Evolutionary conservation across 306 rosid species (phyloP).

Genomic region (Datisca glomerata): DNA sequence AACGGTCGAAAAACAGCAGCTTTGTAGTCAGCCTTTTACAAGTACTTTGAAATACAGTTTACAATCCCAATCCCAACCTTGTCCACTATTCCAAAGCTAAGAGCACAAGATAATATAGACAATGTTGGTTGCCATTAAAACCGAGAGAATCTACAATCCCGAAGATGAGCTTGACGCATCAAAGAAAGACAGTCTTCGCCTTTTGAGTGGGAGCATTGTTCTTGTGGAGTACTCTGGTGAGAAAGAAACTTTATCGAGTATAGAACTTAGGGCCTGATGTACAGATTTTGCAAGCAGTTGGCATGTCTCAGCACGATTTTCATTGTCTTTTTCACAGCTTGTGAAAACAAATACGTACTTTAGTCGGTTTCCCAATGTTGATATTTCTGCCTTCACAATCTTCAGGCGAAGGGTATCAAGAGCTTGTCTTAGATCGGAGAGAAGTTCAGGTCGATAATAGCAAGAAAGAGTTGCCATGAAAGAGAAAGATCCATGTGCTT

Average conservation of each 20-base stretch:
- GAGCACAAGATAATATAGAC: too few species aligned
- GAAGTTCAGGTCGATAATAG: constrained; percentile 54
- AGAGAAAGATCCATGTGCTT: constrained; percentile 26
- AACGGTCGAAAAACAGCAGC: too few species aligned
- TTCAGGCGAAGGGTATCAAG: constrained; percentile 49
- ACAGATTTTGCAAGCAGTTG: constrained; percentile 32
- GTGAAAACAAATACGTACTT: constrained; percentile 41
- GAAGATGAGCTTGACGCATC: constrained; percentile 42
- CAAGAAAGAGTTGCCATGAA: constrained; percentile 64
- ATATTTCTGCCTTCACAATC: constrained; percentile 46
- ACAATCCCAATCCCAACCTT: too few species aligned
- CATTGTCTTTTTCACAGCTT: constrained; percentile 23
- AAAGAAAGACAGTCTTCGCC: constrained; percentile 34
- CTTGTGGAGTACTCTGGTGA: constrained; percentile 55
- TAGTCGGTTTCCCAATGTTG: constrained; percentile 67
- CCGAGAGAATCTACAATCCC: constrained; percentile 11
- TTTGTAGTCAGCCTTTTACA: too few species aligned
- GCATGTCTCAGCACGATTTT: constrained; percentile 21
- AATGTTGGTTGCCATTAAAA: too few species aligned
- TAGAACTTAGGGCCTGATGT: constrained; percentile 40
- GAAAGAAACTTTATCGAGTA: constrained; percentile 48
- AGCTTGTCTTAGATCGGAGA: constrained; percentile 52
- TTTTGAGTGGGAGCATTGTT: constrained; percentile 36
- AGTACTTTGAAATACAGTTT: too few species aligned
- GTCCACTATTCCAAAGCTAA: too few species aligned